Conservation (phyloP, 768 basidiomycete species). For the Tylopilus sp. region DNA sequence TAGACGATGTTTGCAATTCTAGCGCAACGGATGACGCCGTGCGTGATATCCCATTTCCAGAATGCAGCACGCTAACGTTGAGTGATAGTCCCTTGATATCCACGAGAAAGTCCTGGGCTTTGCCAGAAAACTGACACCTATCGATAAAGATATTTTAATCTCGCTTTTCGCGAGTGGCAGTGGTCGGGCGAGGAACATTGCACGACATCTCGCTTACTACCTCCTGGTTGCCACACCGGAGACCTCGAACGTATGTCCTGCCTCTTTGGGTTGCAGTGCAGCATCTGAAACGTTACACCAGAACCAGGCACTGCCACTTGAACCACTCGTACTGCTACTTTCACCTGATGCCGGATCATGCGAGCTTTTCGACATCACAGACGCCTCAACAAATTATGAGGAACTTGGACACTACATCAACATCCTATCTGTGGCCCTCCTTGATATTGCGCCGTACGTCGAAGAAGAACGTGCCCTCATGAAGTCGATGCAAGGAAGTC, state of each 20-base stretch:
- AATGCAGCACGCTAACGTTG: background rate
- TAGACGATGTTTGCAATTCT: slow-evolving; percentile 44
- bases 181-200: slow-evolving; percentile 49
- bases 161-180: slow-evolving; percentile 51
- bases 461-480: slow-evolving; percentile 38
- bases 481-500: slow-evolving; percentile 20
- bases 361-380: slow-evolving; percentile 51
- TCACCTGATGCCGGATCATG: slow-evolving; percentile 38
- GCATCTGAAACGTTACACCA: slow-evolving; percentile 19
- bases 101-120: slow-evolving; percentile 45
- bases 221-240: slow-evolving; percentile 7
- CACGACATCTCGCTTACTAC: slow-evolving; percentile 53
- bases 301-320: slow-evolving; percentile 49
- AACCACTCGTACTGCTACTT: slow-evolving; percentile 48
- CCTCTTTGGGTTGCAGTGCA: background rate
- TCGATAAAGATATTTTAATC: slow-evolving; percentile 50
- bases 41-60: slow-evolving; percentile 1
- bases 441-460: slow-evolving; percentile 57
- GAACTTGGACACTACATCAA: slow-evolving; percentile 52
- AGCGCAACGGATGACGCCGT: slow-evolving; percentile 34
- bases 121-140: slow-evolving; percentile 38
- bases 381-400: slow-evolving; percentile 58
- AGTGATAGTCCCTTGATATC: slow-evolving; percentile 44
- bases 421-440: slow-evolving; percentile 57
- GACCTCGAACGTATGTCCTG: slow-evolving; percentile 13